Evolutionary conservation across 805 yeast genomes (phyloP).

Genomic region (Kuraishia molischiana): DNA sequence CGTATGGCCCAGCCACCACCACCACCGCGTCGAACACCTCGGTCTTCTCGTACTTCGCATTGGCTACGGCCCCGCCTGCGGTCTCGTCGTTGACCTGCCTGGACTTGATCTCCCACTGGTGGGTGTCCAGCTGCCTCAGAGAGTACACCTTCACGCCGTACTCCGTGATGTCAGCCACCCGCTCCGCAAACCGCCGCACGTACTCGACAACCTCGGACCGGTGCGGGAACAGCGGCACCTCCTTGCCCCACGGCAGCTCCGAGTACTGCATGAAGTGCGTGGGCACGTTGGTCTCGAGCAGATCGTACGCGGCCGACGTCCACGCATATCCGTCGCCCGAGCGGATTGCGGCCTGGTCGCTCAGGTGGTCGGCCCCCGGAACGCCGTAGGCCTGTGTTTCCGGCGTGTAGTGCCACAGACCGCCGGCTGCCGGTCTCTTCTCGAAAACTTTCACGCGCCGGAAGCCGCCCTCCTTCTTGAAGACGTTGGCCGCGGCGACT

Average conservation of each 20-base stretch:
- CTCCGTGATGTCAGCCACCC: slow-evolving; percentile 25
- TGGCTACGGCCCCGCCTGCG: slow-evolving; percentile 16
- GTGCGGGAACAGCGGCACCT: slow-evolving; percentile 41
- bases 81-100: slow-evolving; percentile 21
- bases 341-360: not conserved
- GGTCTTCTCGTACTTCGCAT: slow-evolving; percentile 1
- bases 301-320: slow-evolving; percentile 52
- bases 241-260: slow-evolving; percentile 36
- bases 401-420: slow-evolving; percentile 60
- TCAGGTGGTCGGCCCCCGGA: slow-evolving; percentile 19
- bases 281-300: slow-evolving; percentile 63
- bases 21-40: slow-evolving; percentile 53
- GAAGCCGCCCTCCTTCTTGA: slow-evolving; percentile 39
- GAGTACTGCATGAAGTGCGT: slow-evolving; percentile 57
- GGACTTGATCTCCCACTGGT: slow-evolving; percentile 31
- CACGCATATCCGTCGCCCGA: slow-evolving; percentile 21
- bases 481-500: slow-evolving; percentile 52
- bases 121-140: slow-evolving; percentile 17
- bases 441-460: slow-evolving; percentile 49
- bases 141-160: slow-evolving; percentile 38
- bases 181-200: slow-evolving; percentile 38
- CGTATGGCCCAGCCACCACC: slow-evolving; percentile 52
- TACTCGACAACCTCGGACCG: slow-evolving; percentile 51
- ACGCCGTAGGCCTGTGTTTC: slow-evolving; percentile 10
- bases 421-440: slow-evolving; percentile 50